Percentiles rank a stretch among this genome's conserved stretches.
phyloP scores from a whole-genome alignment of 306 rosid genomes.

The Cicer cuneatum region DNA sequence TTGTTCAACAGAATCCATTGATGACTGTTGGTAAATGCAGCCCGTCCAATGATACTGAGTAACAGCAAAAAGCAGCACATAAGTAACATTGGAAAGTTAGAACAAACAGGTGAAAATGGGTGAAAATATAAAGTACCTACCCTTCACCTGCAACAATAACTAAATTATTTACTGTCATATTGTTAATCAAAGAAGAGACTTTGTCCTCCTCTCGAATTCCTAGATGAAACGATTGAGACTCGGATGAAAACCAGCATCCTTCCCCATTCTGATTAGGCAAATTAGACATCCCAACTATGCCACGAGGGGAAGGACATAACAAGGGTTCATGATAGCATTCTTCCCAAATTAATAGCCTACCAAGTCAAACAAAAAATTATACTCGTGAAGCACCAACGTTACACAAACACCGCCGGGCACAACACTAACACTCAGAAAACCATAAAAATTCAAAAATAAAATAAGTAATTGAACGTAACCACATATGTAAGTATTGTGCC shows the following conservation, averaged over 20 bases:
- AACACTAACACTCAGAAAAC: no score
- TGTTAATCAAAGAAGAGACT: conserved; percentile 62
- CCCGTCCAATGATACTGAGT: conserved; percentile 85
- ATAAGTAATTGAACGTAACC: no score
- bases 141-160: conserved; percentile 85
- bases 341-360: conserved; percentile 92
- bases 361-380: conserved; percentile 34
- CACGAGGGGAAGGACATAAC: conserved; percentile 44
- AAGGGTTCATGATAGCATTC: conserved; percentile 74
- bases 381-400: not conserved
- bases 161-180: conserved; percentile 68
- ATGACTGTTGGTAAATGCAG: conserved; percentile 81
- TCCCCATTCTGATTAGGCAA: conserved; percentile 62
- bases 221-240: conserved; percentile 47
- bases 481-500: no score
- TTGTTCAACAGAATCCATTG: conserved; percentile 78
- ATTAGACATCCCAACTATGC: conserved; percentile 51
- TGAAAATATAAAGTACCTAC: conserved; percentile 55
- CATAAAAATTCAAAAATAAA: not conserved
- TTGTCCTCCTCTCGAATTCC: conserved; percentile 58
- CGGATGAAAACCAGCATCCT: conserved; percentile 66
- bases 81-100: not conserved
- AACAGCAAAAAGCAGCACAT: conserved; percentile 32
- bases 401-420: no score
- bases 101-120: conserved; percentile 17